Conservation (phyloP, 345 rosid genomes). For the Eucalyptus pauciflora region DNA sequence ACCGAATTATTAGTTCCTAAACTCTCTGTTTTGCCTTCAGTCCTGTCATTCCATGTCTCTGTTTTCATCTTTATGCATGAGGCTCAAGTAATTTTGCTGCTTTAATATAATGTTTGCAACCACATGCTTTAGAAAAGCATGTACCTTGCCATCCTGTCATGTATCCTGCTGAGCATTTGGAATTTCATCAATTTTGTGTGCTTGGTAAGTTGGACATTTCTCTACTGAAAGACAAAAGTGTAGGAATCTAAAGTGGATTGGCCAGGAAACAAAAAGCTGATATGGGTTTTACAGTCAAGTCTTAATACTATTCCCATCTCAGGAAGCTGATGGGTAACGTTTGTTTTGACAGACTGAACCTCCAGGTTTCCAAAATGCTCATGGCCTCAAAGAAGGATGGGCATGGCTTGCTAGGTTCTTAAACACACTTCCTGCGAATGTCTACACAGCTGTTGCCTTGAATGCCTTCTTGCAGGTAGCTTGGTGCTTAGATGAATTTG, state of each 20-base stretch:
- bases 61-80: background rate
- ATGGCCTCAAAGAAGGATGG: constrained; percentile 75
- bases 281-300: background rate
- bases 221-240: background rate
- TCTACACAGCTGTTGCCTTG: constrained; percentile 63
- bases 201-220: background rate
- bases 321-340: background rate
- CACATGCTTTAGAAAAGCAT: background rate
- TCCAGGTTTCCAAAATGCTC: constrained; percentile 33
- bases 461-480: constrained; percentile 63
- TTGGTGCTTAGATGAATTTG: background rate
- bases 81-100: background rate
- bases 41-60: background rate
- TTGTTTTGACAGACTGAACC: constrained; percentile 52
- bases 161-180: background rate
- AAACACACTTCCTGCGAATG: constrained; percentile 54
- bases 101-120: background rate
- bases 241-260: background rate
- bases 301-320: background rate
- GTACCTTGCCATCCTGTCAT: background rate
- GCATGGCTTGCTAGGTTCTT: constrained; percentile 75
- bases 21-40: background rate
- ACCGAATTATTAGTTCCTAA: background rate
- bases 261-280: background rate
- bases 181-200: background rate